Evolutionary conservation across 1,139 yeast genomes (phyloP), one percentile per base, ranked within the genome.

Genomic region (Suzukiozyma palmioleophila): DNA sequence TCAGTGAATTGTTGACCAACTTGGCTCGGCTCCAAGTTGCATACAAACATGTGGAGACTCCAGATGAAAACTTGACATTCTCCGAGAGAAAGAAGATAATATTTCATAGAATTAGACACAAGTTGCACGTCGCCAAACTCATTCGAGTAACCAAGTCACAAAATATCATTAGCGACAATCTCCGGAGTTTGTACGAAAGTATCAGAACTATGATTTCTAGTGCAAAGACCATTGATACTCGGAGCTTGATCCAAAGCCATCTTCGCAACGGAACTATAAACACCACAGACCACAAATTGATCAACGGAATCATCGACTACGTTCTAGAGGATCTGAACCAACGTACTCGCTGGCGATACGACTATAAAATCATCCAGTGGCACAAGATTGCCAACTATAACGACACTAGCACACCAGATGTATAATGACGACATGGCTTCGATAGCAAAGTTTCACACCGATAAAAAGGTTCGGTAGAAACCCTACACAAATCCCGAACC

Each of bases 41-140:
- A 3, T 49, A 49, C 1, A 28, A 46, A 2, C 38, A 40, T 6
- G 12, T 40, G 3, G 37, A 45, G 1, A 42, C 46, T 1, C 50
- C 47, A 25, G 45, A 53, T 12, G 41, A 51, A 12, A 34, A 18
- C 8, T 6, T 39, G 12, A 34, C 41, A 10, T 42, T 43, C 27
- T 25, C 32, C 8, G 44, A 42, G 3, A 32, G 31, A 9, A 33
- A 39, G 33, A 37, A 37, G 13, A 28, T 47, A 7, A 21, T 60
- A 2, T 69, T 71, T 42, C 73, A 69, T 40, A 42, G 50, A 8
- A 51, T 64, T 8, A 47, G 71, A 35, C 70, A 64, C 42, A 42
- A 45, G 15, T 42, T 70, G 14, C 64, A 59, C 35, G 39, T 40
- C 2, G 44, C 44, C 26, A 50, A 53, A 18, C 42, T 64, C 8